phyloP scores from a whole-genome alignment of 768 basidiomycete genomes.

The Neoboletus subvelutipes region DNA sequence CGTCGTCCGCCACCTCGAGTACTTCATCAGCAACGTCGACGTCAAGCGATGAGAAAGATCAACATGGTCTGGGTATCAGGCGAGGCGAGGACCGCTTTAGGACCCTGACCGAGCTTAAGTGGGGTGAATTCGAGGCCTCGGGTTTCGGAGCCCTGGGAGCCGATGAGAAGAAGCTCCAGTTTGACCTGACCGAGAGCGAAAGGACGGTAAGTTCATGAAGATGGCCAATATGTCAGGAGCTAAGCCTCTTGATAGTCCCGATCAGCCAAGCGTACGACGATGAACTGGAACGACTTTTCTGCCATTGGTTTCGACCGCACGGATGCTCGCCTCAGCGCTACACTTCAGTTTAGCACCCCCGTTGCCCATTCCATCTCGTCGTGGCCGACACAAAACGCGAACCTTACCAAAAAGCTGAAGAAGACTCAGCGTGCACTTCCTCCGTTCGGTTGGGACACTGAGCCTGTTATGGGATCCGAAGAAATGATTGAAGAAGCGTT shows the following conservation, averaged over 20 bases:
- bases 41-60: constrained; percentile 32
- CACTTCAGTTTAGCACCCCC: constrained; percentile 73
- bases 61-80: constrained; percentile 34
- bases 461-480: constrained; percentile 72
- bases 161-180: constrained; percentile 75
- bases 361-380: constrained; percentile 57
- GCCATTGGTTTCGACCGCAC: constrained; percentile 75
- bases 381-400: constrained; percentile 75
- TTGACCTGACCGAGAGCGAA: constrained; percentile 90
- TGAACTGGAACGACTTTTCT: constrained; percentile 92
- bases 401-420: constrained; percentile 74
- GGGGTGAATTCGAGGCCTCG: constrained; percentile 87
- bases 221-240: constrained; percentile 1
- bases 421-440: constrained; percentile 74
- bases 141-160: constrained; percentile 64
- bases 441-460: constrained; percentile 91
- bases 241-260: constrained; percentile 47
- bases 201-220: constrained; percentile 45
- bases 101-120: constrained; percentile 81
- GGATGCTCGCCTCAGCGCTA: constrained; percentile 73
- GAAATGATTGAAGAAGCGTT: constrained; percentile 91
- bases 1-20: constrained; percentile 45
- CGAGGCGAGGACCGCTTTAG: constrained; percentile 70
- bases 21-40: constrained; percentile 37
- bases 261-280: constrained; percentile 72